Evolutionary conservation across 345 rosid genomes (phyloP).

Genomic region (Arabidopsis suecica): DNA sequence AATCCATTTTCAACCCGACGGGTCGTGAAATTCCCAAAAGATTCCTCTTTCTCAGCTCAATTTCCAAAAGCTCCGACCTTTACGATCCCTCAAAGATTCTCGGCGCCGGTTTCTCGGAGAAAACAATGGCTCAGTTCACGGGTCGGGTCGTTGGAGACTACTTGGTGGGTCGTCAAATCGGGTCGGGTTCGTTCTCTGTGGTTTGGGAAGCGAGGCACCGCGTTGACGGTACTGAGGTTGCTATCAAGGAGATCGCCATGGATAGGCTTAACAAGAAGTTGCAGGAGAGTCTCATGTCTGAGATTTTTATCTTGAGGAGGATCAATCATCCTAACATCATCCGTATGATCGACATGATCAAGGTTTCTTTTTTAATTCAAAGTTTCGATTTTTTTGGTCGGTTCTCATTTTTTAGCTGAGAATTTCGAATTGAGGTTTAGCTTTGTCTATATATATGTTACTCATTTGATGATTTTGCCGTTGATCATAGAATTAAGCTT

Average conservation of each 20-base stretch:
- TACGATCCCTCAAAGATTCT: constrained; percentile 41
- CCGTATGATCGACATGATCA: constrained; percentile 81
- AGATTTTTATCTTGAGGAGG: constrained; percentile 73
- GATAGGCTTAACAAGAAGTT: constrained; percentile 75
- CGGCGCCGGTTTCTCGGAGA: constrained; percentile 29
- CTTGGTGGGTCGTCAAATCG: constrained; percentile 76
- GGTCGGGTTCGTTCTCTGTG: constrained; percentile 98
- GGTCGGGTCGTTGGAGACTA: constrained; percentile 92
- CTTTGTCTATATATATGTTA: not conserved
- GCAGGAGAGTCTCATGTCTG: constrained; percentile 91
- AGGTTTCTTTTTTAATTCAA: constrained; percentile 51
- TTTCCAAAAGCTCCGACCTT: constrained; percentile 38
- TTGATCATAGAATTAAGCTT: constrained; percentile 2
- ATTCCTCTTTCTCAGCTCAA: constrained; percentile 37
- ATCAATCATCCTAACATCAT: constrained; percentile 90
- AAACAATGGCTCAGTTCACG: constrained; percentile 66
- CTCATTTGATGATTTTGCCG: not conserved
- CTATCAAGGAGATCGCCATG: constrained; percentile 89
- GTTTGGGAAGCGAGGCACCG: constrained; percentile 95
- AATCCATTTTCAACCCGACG: constrained; percentile 43
- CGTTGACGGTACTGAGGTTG: constrained; percentile 88
- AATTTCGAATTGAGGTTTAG: not conserved
- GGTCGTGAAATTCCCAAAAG: constrained; percentile 43
- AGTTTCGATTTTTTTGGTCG: not conserved
- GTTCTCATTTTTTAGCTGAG: constrained; percentile 9